Conservation (phyloP, 2,329 filamentous ascomycete species). For the Exophiala sideris region DNA sequence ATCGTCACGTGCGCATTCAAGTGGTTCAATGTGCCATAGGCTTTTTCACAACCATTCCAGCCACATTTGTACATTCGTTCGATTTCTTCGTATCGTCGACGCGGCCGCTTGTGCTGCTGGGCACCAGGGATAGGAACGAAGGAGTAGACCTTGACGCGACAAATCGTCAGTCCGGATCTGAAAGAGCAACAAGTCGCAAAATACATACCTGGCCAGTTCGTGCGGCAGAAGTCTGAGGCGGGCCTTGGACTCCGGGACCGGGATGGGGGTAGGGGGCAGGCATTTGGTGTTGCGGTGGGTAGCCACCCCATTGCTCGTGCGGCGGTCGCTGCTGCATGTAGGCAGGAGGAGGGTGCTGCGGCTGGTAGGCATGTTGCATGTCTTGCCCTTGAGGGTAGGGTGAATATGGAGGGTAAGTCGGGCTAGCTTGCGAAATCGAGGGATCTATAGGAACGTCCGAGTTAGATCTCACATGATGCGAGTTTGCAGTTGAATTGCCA, state of each 20-base stretch:
- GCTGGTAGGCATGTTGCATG: slow-evolving; percentile 60
- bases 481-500: slow-evolving; percentile 62
- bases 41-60: slow-evolving; percentile 97
- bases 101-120: slow-evolving; percentile 93
- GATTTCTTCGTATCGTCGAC: slow-evolving; percentile 94
- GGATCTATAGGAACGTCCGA: slow-evolving; percentile 98
- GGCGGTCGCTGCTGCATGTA: slow-evolving; percentile 44
- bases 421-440: slow-evolving; percentile 89
- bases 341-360: slow-evolving; percentile 32
- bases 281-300: slow-evolving; percentile 41
- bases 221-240: slow-evolving; percentile 59
- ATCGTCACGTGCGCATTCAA: slow-evolving; percentile 97
- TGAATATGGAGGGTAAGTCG: slow-evolving; percentile 85
- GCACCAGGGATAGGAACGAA: slow-evolving; percentile 94
- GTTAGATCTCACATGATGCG: slow-evolving; percentile 79
- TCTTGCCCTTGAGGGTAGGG: slow-evolving; percentile 83
- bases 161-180: slow-evolving; percentile 4
- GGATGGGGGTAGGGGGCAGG: slow-evolving; percentile 49
- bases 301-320: slow-evolving; percentile 39
- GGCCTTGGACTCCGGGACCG: slow-evolving; percentile 57
- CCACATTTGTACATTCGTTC: slow-evolving; percentile 99
- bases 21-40: slow-evolving; percentile 95
- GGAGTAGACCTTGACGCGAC: slow-evolving; percentile 73
- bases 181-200: slow-evolving; percentile 5
- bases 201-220: slow-evolving; percentile 57